These are phyloP conservation scores for Rhizopus stolonifer DNA, from an alignment of 371 early-diverging fungal genomes.

Conservation along the genomic window DNA sequence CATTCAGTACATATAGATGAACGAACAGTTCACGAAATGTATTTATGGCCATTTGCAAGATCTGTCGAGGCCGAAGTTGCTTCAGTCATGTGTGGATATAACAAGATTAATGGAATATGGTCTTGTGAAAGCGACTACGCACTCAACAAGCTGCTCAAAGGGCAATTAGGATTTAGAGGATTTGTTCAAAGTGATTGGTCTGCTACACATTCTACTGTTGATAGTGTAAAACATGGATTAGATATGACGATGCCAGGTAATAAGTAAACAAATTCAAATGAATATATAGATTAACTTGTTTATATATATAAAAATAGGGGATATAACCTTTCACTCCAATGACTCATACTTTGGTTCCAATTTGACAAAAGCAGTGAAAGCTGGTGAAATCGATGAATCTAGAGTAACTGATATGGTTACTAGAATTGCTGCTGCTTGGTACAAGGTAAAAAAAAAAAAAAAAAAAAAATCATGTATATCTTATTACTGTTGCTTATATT, in stretches of 20 bases:
- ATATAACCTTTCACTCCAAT: constrained; percentile 32
- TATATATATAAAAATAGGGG: constrained; percentile 16
- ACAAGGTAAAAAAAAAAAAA: constrained; percentile 26
- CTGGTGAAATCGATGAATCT: constrained; percentile 29
- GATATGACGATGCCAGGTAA: constrained; percentile 66
- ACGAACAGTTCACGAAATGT: constrained; percentile 58
- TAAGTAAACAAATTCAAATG: not conserved
- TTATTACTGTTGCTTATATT: not conserved
- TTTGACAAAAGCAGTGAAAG: constrained; percentile 34
- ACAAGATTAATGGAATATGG: constrained; percentile 47
- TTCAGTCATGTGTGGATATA: constrained; percentile 62
- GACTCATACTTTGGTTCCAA: constrained; percentile 40
- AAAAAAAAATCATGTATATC: not conserved
- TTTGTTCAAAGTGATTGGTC: constrained; percentile 44
- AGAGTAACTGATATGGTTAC: constrained; percentile 58
- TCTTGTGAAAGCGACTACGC: constrained; percentile 51
- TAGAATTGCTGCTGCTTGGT: constrained; percentile 57
- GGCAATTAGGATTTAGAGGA: constrained; percentile 47
- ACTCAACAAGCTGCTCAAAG: constrained; percentile 46
- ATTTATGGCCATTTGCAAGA: constrained; percentile 55
- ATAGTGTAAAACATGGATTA: constrained; percentile 46
- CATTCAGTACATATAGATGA: constrained; percentile 48
- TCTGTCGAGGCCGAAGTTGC: constrained; percentile 54
- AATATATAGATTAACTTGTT: not conserved
- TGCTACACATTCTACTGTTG: constrained; percentile 35